These are phyloP conservation scores for Knoxdaviesia capensis DNA, from an alignment of 2,329 filamentous ascomycete species.

Conservation along the genomic window DNA sequence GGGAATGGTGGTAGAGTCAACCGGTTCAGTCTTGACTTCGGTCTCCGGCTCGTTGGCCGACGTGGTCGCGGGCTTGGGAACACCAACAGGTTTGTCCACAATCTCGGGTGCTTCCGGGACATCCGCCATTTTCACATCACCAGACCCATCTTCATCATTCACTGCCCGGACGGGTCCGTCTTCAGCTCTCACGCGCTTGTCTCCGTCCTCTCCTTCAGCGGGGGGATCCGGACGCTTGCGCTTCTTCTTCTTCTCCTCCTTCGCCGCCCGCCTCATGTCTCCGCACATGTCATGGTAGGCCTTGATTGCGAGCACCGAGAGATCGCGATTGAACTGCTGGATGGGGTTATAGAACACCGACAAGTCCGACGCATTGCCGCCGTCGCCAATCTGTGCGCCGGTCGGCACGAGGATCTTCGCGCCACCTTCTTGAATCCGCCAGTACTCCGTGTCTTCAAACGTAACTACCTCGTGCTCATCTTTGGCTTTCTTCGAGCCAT, in stretches of 20 bases:
- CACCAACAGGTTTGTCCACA: not conserved
- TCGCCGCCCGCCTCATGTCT: slow-evolving; percentile 19
- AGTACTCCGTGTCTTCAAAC: slow-evolving; percentile 26
- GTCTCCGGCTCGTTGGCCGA: slow-evolving; percentile 1
- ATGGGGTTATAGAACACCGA: slow-evolving; percentile 94
- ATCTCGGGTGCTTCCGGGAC: too few relatives aligned
- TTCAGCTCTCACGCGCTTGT: slow-evolving; percentile 10
- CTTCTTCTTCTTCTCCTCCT: slow-evolving; percentile 12
- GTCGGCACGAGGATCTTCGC: slow-evolving; percentile 35
- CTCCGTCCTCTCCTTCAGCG: slow-evolving; percentile 20
- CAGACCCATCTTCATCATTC: not conserved
- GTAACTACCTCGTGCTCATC: not conserved
- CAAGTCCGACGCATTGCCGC: slow-evolving; percentile 41
- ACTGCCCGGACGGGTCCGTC: not conserved
- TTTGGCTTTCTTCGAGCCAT: too few relatives aligned
- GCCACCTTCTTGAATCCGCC: slow-evolving; percentile 31
- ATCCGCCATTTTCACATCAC: too few relatives aligned
- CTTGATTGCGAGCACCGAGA: slow-evolving; percentile 83
- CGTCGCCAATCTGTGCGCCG: slow-evolving; percentile 24
- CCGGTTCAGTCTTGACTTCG: slow-evolving; percentile 2
- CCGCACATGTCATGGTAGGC: slow-evolving; percentile 56
- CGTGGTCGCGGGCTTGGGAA: not conserved
- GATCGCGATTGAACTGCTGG: slow-evolving; percentile 93
- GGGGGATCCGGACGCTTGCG: slow-evolving; percentile 20
- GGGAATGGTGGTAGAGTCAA: not conserved